phyloP scores from a whole-genome alignment of 768 basidiomycete species.

The Lactarius indigo region DNA sequence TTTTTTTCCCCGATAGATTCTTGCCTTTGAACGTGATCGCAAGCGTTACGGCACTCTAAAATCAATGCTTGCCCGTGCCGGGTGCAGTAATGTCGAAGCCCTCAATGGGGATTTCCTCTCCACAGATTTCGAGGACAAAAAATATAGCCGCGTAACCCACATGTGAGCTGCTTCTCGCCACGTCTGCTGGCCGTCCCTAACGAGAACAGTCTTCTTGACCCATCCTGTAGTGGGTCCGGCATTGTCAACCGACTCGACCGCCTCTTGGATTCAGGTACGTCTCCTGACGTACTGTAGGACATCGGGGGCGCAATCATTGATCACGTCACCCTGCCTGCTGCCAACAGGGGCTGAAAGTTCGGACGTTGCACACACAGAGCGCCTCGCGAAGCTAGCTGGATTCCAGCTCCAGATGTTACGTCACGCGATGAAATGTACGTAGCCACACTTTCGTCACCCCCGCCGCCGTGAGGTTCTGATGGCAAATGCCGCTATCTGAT shows the following conservation, averaged over 20 bases:
- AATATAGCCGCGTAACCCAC: constrained; percentile 70
- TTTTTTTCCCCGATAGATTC: constrained; percentile 45
- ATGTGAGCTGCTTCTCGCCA: constrained; percentile 54
- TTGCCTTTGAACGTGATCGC: constrained; percentile 86
- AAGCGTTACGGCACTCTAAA: constrained; percentile 79
- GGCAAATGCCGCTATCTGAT: neutral
- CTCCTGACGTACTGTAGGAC: neutral
- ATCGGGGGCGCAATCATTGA: constrained; percentile 4
- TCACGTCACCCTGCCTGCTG: constrained; percentile 7
- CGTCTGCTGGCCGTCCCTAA: neutral
- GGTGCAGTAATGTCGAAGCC: constrained; percentile 75
- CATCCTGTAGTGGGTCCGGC: constrained; percentile 94
- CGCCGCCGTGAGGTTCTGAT: neutral
- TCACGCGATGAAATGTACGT: constrained; percentile 92
- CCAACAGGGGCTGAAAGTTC: constrained; percentile 46
- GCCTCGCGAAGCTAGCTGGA: constrained; percentile 76
- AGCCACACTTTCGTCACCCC: neutral
- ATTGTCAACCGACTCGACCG: constrained; percentile 89
- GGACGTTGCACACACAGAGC: constrained; percentile 54
- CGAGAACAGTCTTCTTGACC: constrained; percentile 75
- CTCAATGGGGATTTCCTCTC: constrained; percentile 81
- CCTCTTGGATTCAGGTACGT: constrained; percentile 68
- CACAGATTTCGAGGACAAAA: constrained; percentile 60
- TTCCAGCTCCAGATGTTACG: constrained; percentile 91
- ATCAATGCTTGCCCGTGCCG: constrained; percentile 80